phyloP scores from a whole-genome alignment of 2,329 filamentous ascomycete genomes.

The Leptodontidium sp. region DNA sequence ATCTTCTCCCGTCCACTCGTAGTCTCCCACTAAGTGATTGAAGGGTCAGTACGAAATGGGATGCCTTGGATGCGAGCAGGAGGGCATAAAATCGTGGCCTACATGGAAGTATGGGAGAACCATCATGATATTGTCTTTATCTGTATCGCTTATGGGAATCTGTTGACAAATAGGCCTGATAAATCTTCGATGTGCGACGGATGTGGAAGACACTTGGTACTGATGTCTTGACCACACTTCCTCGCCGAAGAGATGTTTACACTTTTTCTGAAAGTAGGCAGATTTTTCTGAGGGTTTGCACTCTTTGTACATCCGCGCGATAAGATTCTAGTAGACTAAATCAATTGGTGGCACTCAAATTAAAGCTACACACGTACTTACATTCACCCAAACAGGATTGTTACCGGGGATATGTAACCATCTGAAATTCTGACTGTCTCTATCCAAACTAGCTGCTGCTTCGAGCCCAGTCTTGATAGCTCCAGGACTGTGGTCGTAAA shows the following conservation, averaged over 20 bases:
- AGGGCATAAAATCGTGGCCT: neutral
- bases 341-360: neutral
- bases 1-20: conserved; percentile 3
- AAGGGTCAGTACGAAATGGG: neutral
- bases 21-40: conserved; percentile 3
- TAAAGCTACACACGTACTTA: neutral
- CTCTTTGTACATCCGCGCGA: conserved; percentile 8
- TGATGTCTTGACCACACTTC: conserved; percentile 14
- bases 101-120: conserved; percentile 14
- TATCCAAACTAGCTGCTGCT: neutral
- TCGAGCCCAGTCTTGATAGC: conserved; percentile 10
- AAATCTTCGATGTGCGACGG: conserved; percentile 14
- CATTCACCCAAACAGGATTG: conserved; percentile 8
- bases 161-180: conserved; percentile 15
- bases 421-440: neutral
- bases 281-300: neutral
- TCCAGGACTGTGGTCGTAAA: conserved; percentile 1
- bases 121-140: conserved; percentile 14
- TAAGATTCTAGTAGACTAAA: neutral
- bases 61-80: neutral
- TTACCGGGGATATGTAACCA: conserved; percentile 12
- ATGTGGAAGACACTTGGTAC: conserved; percentile 8
- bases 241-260: conserved; percentile 10
- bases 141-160: neutral
- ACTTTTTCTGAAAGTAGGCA: conserved; percentile 15